Evolutionary conservation across 129 eudicot species (phyloP).

Genomic region (Daucus carota): DNA sequence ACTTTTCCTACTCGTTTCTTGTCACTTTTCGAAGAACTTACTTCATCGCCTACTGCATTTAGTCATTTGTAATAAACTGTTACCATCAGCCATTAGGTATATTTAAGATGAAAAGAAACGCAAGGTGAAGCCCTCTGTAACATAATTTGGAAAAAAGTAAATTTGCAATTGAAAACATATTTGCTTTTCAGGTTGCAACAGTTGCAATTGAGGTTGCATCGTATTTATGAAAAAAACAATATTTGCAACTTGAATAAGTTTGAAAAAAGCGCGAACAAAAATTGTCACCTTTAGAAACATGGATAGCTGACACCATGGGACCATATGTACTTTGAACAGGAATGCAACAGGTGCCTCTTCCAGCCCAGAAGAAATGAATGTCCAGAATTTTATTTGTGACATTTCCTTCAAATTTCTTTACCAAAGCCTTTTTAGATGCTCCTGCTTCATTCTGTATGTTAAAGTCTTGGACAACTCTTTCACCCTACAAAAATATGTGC

Average conservation of each 20-base stretch:
- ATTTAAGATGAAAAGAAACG: background rate
- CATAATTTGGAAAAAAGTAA: background rate
- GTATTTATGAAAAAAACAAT: too few relatives aligned
- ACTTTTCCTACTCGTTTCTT: conserved; percentile 34
- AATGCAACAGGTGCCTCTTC: conserved; percentile 73
- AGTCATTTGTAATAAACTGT: background rate
- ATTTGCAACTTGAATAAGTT: too few relatives aligned
- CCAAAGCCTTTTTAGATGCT: conserved; percentile 43
- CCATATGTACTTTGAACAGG: conserved; percentile 70
- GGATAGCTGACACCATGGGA: conserved; percentile 58
- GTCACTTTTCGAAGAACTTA: conserved; percentile 27
- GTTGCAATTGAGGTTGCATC: too few relatives aligned
- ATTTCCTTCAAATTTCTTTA: conserved; percentile 41
- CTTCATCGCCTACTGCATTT: conserved; percentile 20
- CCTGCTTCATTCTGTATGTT: conserved; percentile 46
- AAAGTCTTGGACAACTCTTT: conserved; percentile 53
- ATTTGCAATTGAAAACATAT: too few relatives aligned
- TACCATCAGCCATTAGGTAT: background rate
- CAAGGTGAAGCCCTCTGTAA: background rate
- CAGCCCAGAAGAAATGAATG: conserved; percentile 68
- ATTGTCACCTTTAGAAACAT: conserved; percentile 68
- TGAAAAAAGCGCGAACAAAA: too few relatives aligned
- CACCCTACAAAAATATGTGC: conserved; percentile 31
- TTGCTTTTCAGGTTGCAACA: too few relatives aligned
- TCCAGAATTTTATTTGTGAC: conserved; percentile 52